These are phyloP conservation scores for Zymoseptoria pseudotritici DNA, from an alignment of 2,329 filamentous ascomycete genomes.

Conservation along the genomic window DNA sequence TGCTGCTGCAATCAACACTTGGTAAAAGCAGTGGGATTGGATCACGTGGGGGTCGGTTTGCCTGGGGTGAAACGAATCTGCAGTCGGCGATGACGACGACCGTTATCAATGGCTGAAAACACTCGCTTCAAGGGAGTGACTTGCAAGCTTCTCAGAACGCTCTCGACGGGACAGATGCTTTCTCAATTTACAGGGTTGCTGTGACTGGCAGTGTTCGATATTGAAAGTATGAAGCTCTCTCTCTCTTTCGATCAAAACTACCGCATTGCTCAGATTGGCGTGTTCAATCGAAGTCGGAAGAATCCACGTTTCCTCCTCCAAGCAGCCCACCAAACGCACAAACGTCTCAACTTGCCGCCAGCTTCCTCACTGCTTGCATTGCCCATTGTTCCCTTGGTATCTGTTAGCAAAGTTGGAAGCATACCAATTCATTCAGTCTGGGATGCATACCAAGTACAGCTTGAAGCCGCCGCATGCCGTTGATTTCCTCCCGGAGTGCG, in stretches of 20 bases:
- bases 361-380: neutral
- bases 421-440: too few species aligned
- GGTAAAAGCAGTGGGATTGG: neutral
- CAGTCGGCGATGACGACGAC: neutral
- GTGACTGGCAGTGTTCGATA: neutral
- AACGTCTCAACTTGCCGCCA: neutral
- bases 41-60: neutral
- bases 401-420: neutral
- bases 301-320: neutral
- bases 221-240: neutral
- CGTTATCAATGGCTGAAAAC: neutral
- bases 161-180: neutral
- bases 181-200: neutral
- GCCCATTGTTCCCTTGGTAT: neutral
- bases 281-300: neutral
- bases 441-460: neutral
- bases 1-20: neutral
- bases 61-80: neutral
- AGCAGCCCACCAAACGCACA: neutral
- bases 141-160: neutral
- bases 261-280: neutral
- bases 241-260: neutral
- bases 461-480: neutral
- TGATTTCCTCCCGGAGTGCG: neutral
- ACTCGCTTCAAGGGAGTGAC: neutral